phyloP scores from a whole-genome alignment of 1,284 basidiomycete species.

The Boletus sp. region DNA sequence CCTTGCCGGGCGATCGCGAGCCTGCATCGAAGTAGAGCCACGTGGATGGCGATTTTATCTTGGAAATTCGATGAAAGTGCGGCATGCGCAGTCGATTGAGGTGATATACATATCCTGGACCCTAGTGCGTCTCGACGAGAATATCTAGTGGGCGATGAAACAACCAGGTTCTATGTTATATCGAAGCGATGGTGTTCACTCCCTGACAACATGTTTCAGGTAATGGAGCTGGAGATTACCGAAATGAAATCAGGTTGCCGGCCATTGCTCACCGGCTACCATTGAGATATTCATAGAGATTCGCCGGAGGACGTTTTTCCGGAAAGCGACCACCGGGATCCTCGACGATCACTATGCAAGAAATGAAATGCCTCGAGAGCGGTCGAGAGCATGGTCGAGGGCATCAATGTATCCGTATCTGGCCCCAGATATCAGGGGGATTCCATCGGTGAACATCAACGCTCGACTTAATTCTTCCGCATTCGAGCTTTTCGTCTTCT shows the following conservation, averaged over 20 bases:
- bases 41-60: background rate
- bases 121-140: slow-evolving; percentile 12
- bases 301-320: slow-evolving; percentile 7
- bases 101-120: background rate
- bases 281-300: slow-evolving; percentile 9
- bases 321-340: slow-evolving; percentile 1
- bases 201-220: slow-evolving; percentile 8
- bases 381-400: background rate
- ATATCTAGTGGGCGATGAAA: background rate
- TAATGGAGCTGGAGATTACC: slow-evolving; percentile 19
- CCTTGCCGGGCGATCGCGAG: slow-evolving; percentile 1
- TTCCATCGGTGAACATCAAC: background rate
- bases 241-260: slow-evolving; percentile 27
- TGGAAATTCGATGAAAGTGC: background rate
- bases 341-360: slow-evolving; percentile 13
- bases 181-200: background rate
- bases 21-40: background rate
- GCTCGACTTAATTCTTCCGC: background rate
- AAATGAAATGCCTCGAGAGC: slow-evolving; percentile 5
- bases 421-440: background rate
- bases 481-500: background rate
- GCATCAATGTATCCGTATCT: background rate
- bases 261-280: slow-evolving; percentile 1
- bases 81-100: background rate
- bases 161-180: slow-evolving; percentile 4